Conservation (phyloP, 306 rosid genomes). For the Psophocarpus tetragonolobus region DNA sequence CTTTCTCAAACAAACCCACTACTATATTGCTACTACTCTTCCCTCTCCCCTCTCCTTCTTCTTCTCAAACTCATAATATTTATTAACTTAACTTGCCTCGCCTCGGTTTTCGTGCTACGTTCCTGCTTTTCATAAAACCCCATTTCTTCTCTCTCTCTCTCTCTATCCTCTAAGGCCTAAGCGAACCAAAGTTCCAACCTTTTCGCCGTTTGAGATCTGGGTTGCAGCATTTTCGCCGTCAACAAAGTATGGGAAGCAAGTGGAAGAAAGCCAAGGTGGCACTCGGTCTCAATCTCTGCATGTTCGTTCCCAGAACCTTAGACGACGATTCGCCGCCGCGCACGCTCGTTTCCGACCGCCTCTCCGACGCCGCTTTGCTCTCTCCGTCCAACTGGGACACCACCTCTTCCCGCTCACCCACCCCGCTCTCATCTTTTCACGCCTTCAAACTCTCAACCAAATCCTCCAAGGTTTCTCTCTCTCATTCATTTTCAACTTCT, state of each 20-base stretch:
- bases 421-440: constrained; percentile 41
- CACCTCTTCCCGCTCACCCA: constrained; percentile 35
- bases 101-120: constrained; percentile 67
- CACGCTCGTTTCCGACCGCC: constrained; percentile 56
- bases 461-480: constrained; percentile 45
- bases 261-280: constrained; percentile 95
- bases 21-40: not conserved
- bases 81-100: not conserved
- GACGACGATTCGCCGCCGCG: constrained; percentile 68
- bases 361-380: constrained; percentile 85
- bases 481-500: not conserved
- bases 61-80: constrained; percentile 8
- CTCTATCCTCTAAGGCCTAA: no score
- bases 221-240: constrained; percentile 25
- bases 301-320: constrained; percentile 71
- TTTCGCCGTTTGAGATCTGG: constrained; percentile 64
- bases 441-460: constrained; percentile 45
- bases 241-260: constrained; percentile 78
- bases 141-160: constrained; percentile 41
- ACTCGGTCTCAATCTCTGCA: constrained; percentile 81
- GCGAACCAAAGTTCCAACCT: constrained; percentile 42
- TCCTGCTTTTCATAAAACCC: constrained; percentile 58
- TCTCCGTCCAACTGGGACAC: constrained; percentile 62
- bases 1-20: not conserved
- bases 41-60: not conserved